These are phyloP conservation scores for Phalaenopsis aphrodite DNA, from an alignment of 106 monocot species.

Conservation along the genomic window DNA sequence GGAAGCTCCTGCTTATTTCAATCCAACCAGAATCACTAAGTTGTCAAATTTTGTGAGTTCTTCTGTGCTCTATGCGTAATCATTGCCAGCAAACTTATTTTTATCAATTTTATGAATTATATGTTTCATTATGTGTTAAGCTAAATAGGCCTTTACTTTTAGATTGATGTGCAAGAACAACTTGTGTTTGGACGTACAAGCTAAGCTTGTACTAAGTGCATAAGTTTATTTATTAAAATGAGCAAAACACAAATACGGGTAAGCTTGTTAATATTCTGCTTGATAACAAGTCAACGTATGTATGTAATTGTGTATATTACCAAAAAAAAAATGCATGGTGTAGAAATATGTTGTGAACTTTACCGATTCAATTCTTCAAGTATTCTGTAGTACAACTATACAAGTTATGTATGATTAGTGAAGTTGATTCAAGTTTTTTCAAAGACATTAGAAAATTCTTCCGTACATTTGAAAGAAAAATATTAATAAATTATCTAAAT, in stretches of 20 bases:
- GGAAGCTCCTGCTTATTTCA: constrained; percentile 49
- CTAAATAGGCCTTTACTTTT: neutral
- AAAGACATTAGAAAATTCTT: too few relatives aligned
- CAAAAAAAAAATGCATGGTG: too few relatives aligned
- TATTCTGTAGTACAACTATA: too few relatives aligned
- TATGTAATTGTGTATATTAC: too few relatives aligned
- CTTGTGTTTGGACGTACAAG: neutral
- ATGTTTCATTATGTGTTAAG: neutral
- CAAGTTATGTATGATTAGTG: too few relatives aligned
- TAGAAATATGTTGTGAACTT: too few relatives aligned
- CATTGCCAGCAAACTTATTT: neutral
- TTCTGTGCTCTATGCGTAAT: neutral
- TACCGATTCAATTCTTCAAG: too few relatives aligned
- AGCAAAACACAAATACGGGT: neutral
- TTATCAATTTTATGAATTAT: neutral
- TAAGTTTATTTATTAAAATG: neutral
- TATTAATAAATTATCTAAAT: too few relatives aligned
- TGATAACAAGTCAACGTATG: neutral
- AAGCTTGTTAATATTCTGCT: neutral
- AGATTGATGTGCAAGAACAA: neutral
- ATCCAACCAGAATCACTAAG: constrained; percentile 36
- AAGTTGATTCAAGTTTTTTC: too few relatives aligned
- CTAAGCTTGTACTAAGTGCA: neutral
- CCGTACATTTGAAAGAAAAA: too few relatives aligned
- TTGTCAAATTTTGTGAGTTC: constrained; percentile 20